Percentiles rank a stretch among this genome's conserved stretches.
phyloP scores from a whole-genome alignment of 148 eudicot genomes.

The Chenopodium formosanum region DNA sequence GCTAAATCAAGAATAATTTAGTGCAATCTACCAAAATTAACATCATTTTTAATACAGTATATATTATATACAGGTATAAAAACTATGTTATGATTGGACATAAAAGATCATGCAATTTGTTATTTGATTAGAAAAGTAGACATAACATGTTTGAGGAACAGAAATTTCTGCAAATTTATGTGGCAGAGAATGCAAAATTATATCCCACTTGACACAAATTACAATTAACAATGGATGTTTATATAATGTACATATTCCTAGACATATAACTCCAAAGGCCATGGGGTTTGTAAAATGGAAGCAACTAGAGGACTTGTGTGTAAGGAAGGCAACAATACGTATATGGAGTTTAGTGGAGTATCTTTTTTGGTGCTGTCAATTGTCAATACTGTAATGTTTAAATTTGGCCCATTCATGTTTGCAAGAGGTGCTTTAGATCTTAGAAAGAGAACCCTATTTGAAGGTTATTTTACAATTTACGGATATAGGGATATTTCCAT shows the following conservation, averaged over 20 bases:
- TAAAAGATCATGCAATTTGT: not conserved
- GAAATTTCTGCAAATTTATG: not conserved
- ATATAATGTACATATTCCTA: slow-evolving; percentile 2
- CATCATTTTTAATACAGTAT: not conserved
- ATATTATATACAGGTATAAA: not conserved
- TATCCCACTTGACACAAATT: not conserved
- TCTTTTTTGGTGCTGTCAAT: not conserved
- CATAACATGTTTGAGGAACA: not conserved
- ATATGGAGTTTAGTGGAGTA: not conserved
- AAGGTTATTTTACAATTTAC: too few species aligned
- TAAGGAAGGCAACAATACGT: not conserved
- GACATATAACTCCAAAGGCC: slow-evolving; percentile 11
- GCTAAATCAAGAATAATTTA: slow-evolving; percentile 2
- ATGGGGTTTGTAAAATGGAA: slow-evolving; percentile 33
- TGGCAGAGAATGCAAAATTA: not conserved
- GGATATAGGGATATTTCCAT: too few species aligned
- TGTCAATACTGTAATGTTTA: not conserved
- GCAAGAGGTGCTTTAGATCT: too few species aligned
- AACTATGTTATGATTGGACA: not conserved
- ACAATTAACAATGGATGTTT: not conserved
- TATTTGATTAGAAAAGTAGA: not conserved
- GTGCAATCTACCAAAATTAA: not conserved
- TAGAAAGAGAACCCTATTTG: too few species aligned
- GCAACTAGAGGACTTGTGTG: slow-evolving; percentile 19
- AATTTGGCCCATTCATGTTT: too few species aligned